phyloP scores from a whole-genome alignment of 768 basidiomycete species.

The Suillus clintonianus region DNA sequence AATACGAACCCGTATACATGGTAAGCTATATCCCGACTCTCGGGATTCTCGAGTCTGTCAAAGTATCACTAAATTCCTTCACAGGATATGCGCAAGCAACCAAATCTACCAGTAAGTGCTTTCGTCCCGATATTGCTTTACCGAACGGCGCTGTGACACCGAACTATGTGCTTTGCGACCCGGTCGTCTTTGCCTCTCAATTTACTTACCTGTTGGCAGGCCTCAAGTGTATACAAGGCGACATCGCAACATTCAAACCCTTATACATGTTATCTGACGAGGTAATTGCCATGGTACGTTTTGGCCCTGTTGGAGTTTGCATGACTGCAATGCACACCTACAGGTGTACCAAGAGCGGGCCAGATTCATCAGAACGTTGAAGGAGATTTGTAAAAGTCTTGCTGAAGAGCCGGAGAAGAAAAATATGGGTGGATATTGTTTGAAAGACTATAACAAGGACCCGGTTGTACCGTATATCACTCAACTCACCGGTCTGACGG shows the following conservation, averaged over 20 bases:
- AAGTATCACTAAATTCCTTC: not conserved
- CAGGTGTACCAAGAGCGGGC: not conserved
- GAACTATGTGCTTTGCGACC: not conserved
- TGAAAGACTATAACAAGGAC: not conserved
- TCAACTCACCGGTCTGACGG: not conserved
- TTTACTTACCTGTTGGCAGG: not conserved
- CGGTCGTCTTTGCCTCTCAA: not conserved
- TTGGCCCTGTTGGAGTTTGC: not conserved
- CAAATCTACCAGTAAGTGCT: not conserved
- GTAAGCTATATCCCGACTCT: not conserved
- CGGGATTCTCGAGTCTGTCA: not conserved
- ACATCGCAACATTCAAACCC: too few species aligned
- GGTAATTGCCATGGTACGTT: not conserved
- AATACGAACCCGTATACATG: not conserved
- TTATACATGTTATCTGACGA: not conserved
- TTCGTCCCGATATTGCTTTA: not conserved
- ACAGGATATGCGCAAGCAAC: not conserved
- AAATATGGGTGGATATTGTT: not conserved
- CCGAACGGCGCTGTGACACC: not conserved
- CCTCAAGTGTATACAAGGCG: not conserved
- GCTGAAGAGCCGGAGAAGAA: not conserved
- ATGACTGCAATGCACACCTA: not conserved
- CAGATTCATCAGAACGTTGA: not conserved
- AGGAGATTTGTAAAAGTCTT: not conserved
- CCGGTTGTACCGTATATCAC: not conserved